Evolutionary conservation across 1,139 yeast genomes (phyloP).

Genomic region (Suhomyces taliae): DNA sequence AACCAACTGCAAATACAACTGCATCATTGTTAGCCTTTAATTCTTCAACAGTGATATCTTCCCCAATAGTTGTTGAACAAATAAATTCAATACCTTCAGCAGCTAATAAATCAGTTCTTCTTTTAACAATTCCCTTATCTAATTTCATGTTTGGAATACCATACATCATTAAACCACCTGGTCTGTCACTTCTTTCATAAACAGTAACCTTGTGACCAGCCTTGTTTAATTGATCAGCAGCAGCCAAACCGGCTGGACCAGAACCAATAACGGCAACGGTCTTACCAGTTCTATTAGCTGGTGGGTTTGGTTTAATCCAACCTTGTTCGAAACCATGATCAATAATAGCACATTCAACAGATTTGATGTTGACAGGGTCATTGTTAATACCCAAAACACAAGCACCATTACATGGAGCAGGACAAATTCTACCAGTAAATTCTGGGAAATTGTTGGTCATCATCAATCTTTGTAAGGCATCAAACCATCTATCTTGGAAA

Average conservation of each 20-base stretch:
- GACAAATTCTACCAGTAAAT: constrained; percentile 97
- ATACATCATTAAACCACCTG: constrained; percentile 97
- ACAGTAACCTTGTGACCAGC: constrained; percentile 94
- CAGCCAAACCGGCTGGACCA: constrained; percentile 95
- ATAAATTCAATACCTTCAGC: constrained; percentile 88
- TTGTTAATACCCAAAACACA: constrained; percentile 93
- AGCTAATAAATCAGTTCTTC: constrained; percentile 86
- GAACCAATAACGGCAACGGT: constrained; percentile 88
- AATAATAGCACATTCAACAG: constrained; percentile 93
- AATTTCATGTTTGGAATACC: constrained; percentile 99
- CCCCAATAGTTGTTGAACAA: constrained; percentile 79
- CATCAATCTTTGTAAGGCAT: constrained; percentile 85
- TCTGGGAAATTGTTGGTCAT: constrained; percentile 99
- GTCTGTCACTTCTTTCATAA: constrained; percentile 90
- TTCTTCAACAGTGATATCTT: constrained; percentile 70
- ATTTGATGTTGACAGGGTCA: constrained; percentile 95
- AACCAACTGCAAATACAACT: constrained; percentile 90
- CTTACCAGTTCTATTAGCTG: constrained; percentile 78
- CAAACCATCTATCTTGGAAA: constrained; percentile 92
- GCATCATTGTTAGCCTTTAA: constrained; percentile 71
- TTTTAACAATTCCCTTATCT: constrained; percentile 87
- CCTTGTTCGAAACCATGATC: constrained; percentile 97
- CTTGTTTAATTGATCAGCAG: constrained; percentile 94
- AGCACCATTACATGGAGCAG: constrained; percentile 99
- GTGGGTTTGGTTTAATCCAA: constrained; percentile 89